Conservation (phyloP, 2,329 filamentous ascomycete genomes). For the Microcera coccophila region DNA sequence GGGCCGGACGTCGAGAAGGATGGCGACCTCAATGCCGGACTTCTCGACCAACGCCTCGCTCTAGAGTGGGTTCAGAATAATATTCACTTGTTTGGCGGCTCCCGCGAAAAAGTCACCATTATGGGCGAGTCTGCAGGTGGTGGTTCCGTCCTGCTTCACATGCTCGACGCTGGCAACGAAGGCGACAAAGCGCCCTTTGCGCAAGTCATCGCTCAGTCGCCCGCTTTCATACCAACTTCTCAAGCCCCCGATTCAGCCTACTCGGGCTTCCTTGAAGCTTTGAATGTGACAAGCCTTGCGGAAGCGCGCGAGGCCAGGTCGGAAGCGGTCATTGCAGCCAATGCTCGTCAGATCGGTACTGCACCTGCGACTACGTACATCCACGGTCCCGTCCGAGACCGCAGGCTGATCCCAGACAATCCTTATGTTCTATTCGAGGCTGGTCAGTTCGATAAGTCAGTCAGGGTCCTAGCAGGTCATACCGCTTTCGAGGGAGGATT, state of each 20-base stretch:
- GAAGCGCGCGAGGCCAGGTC: constrained; percentile 6
- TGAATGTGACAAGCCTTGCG: constrained; percentile 5
- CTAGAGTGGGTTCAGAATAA: constrained; percentile 45
- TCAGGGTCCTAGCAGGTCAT: constrained; percentile 8
- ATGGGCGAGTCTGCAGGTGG: constrained; percentile 46
- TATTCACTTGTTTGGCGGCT: constrained; percentile 43
- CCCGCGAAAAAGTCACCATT: constrained; percentile 40
- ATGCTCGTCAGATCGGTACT: constrained; percentile 5
- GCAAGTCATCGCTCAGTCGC: constrained; percentile 11
- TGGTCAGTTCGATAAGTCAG: constrained; percentile 8
- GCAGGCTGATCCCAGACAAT: background rate
- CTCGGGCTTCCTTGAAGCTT: constrained; percentile 6
- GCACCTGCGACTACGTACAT: constrained; percentile 6
- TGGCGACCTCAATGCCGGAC: constrained; percentile 35
- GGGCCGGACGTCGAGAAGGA: constrained; percentile 33
- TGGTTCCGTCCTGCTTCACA: constrained; percentile 36
- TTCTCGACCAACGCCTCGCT: constrained; percentile 39
- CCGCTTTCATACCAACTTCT: constrained; percentile 1
- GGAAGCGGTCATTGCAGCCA: constrained; percentile 8
- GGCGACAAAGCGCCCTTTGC: constrained; percentile 21
- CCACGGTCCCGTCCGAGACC: constrained; percentile 7
- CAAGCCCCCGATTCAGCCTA: background rate
- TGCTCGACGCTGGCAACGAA: background rate
- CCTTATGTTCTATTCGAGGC: background rate
- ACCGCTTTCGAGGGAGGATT: constrained; percentile 10